Conservation (phyloP, 768 basidiomycete species). For the Dentipellis fragilis region DNA sequence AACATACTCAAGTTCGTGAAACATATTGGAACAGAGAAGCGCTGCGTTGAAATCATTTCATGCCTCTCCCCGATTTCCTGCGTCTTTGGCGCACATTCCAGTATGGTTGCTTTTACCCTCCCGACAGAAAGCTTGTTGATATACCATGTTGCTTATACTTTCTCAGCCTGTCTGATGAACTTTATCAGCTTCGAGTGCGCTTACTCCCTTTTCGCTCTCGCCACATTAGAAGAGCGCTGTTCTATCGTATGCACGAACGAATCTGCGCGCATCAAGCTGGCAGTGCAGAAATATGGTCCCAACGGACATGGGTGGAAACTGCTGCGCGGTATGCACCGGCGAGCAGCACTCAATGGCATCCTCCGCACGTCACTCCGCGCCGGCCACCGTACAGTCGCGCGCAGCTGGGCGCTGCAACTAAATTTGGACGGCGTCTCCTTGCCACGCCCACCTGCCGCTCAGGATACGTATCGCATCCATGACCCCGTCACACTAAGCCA, state of each 20-base stretch:
- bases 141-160: no score
- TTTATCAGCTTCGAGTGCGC: neutral
- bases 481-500: neutral
- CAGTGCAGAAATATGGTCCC: neutral
- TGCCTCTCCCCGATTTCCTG: neutral
- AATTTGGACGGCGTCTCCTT: neutral
- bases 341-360: no score
- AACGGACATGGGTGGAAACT: neutral
- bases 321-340: neutral
- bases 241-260: neutral
- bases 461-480: neutral
- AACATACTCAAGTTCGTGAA: neutral
- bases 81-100: neutral
- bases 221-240: neutral
- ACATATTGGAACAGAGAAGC: neutral
- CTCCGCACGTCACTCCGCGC: neutral
- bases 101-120: neutral
- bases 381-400: neutral
- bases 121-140: no score
- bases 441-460: neutral
- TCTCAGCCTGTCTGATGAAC: neutral
- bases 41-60: neutral
- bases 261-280: neutral
- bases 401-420: neutral
- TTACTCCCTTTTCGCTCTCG: neutral